Base-by-base conservation (phyloP, 2,329 filamentous ascomycete genomes). In the Thelonectria rubi region DNA sequence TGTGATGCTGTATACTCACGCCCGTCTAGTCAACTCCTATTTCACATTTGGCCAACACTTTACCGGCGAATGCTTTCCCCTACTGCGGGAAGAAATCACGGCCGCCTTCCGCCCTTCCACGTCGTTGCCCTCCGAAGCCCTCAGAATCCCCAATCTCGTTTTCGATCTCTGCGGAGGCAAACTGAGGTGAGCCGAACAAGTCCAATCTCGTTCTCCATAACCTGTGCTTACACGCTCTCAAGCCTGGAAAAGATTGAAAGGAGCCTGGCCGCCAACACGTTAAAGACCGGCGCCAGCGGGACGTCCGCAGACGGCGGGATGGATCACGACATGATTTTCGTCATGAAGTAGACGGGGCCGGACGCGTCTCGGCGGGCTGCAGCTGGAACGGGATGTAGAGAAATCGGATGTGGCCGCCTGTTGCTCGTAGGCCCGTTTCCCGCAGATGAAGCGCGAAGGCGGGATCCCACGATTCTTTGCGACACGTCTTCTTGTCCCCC, bases 271-370 rank as follows among this genome's bases (percentile, higher is more conserved):
- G 65, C 65, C 43, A 65, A 55, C 50, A 49, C 63, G 24, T 46
- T 65, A 47, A 70, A 60, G 57, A 60, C 60, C 24, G 58, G 57
- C 42, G 66, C 64, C 47, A 50, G 59, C 51, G 64, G 57, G 55
- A 61, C 32, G 37, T 66, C 64, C 34, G 59, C 56, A 18, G 63
- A 68, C 30, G 37, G 62, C 24, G 61, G 56, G 43, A 66, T 58
- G 55, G 66, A 70, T 42, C 68, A 70, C 58, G 68, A 70, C 42
- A 70, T 70, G 68, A 70, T 70, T 49, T 67, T 69, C 45, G 70
- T 70, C 57, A 70, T 70, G 68, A 70, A 70, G 62, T 70, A 66
- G 55, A 26, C 51, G 18, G 15, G 17, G 49, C 18, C 54, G 49
- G 57, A 20, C 53, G 52, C 46, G 39, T 63, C 39, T 65, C 65